phyloP scores from a whole-genome alignment of 2,329 filamentous ascomycete genomes.

The Colletotrichum sp. region DNA sequence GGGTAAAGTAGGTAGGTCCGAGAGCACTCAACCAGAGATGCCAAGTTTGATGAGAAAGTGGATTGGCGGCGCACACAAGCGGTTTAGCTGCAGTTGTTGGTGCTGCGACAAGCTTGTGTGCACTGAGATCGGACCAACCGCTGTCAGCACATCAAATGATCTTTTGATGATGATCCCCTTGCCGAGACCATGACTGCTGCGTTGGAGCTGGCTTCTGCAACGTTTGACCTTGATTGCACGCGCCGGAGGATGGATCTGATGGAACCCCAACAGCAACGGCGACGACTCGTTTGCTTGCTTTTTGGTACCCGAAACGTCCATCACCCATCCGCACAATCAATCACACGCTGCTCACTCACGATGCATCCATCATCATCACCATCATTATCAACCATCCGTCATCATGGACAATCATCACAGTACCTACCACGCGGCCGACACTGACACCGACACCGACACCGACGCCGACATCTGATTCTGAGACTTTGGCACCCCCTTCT shows the following conservation, averaged over 20 bases:
- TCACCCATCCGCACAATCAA: not conserved
- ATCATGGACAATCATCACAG: not conserved
- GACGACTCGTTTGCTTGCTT: not conserved
- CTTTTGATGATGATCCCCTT: conserved; percentile 14
- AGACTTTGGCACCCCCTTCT: not conserved
- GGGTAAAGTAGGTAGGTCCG: not conserved
- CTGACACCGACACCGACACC: not conserved
- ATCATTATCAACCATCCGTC: not conserved
- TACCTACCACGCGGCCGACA: not conserved
- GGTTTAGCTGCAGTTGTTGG: conserved; percentile 12
- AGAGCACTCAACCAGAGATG: conserved; percentile 11
- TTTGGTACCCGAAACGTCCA: not conserved
- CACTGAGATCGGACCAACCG: conserved; percentile 9
- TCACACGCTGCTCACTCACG: not conserved
- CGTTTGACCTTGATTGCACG: conserved; percentile 3
- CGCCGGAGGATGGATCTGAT: conserved; percentile 2
- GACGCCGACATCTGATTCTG: not conserved
- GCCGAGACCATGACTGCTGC: conserved; percentile 10
- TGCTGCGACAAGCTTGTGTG: conserved; percentile 9
- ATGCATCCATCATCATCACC: not conserved
- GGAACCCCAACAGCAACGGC: not conserved
- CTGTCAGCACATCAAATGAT: conserved; percentile 18
- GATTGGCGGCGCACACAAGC: conserved; percentile 7
- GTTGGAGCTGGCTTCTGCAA: conserved; percentile 12
- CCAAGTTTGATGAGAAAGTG: conserved; percentile 16